These are phyloP conservation scores for Periconia digitata DNA, from an alignment of 2,329 filamentous ascomycete species.

Conservation along the genomic window DNA sequence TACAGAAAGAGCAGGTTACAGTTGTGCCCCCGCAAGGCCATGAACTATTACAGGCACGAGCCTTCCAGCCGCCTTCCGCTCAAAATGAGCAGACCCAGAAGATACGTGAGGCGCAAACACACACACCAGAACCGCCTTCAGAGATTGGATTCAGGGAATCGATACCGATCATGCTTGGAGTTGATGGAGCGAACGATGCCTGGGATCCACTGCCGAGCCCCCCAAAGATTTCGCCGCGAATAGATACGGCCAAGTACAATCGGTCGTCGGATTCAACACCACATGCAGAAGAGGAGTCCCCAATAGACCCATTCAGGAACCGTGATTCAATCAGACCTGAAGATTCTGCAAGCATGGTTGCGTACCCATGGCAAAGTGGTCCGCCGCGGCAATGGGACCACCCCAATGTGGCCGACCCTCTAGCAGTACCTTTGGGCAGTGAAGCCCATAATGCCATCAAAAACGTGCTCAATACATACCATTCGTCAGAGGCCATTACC, in stretches of 20 bases:
- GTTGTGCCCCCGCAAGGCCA: constrained; percentile 11
- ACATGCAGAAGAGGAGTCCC: constrained; percentile 34
- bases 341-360: constrained; percentile 42
- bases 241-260: constrained; percentile 18
- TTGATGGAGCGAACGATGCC: constrained; percentile 38
- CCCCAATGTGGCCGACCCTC: constrained; percentile 7
- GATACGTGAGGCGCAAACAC: neutral
- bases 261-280: constrained; percentile 24
- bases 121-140: constrained; percentile 31
- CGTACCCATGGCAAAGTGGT: constrained; percentile 18
- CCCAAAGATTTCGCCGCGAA: constrained; percentile 12
- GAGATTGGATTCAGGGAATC: constrained; percentile 56
- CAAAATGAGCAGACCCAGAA: constrained; percentile 21
- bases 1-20: constrained; percentile 1
- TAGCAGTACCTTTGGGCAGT: constrained; percentile 23
- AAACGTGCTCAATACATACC: constrained; percentile 45
- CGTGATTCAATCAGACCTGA: constrained; percentile 39
- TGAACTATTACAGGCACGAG: constrained; percentile 30
- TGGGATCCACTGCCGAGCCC: constrained; percentile 8
- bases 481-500: constrained; percentile 39
- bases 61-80: constrained; percentile 26
- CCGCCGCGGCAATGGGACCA: constrained; percentile 26
- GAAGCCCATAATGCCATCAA: constrained; percentile 49
- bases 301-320: constrained; percentile 33
- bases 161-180: constrained; percentile 58